These are phyloP conservation scores for Termitomyces sp. DNA, from an alignment of 768 basidiomycete genomes.

Conservation along the genomic window DNA sequence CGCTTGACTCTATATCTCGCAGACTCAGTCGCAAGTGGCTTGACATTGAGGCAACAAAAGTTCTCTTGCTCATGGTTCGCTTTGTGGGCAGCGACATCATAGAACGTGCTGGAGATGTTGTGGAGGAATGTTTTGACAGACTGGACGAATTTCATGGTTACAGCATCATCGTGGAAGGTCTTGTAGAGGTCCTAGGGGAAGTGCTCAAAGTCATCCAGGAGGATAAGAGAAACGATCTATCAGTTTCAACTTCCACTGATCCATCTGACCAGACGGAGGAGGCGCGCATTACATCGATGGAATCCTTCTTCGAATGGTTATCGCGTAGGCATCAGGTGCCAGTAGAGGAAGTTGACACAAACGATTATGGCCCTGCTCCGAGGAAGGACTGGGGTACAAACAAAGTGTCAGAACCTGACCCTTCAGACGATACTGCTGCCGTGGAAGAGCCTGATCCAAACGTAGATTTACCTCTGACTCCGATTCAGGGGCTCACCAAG, in stretches of 20 bases:
- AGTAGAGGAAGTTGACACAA: slow-evolving; percentile 29
- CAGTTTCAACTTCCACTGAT: slow-evolving; percentile 12
- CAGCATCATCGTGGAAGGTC: slow-evolving; percentile 74
- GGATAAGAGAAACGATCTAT: slow-evolving; percentile 31
- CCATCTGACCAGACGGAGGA: slow-evolving; percentile 1
- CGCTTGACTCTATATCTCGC: slow-evolving; percentile 84
- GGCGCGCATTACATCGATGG: slow-evolving; percentile 24
- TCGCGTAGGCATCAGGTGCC: slow-evolving; percentile 34
- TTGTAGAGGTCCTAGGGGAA: slow-evolving; percentile 82
- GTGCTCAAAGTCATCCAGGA: slow-evolving; percentile 73
- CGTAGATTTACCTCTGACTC: slow-evolving; percentile 52
- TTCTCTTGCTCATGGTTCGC: slow-evolving; percentile 78
- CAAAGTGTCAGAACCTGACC: slow-evolving; percentile 13
- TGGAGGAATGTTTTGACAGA: slow-evolving; percentile 96
- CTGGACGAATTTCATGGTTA: slow-evolving; percentile 97
- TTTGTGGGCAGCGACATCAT: slow-evolving; percentile 86
- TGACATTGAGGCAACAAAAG: slow-evolving; percentile 84
- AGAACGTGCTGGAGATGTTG: slow-evolving; percentile 85
- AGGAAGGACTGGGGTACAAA: slow-evolving; percentile 48
- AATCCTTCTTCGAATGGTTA: slow-evolving; percentile 64
- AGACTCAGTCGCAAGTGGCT: slow-evolving; percentile 76
- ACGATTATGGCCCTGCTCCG: slow-evolving; percentile 57
- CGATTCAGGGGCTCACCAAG: slow-evolving; percentile 69
- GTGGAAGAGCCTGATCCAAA: slow-evolving; percentile 27
- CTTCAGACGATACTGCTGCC: slow-evolving; percentile 14